Base-by-base conservation (phyloP, 352 stramenopile genomes). In the Pythium dissimile region DNA sequence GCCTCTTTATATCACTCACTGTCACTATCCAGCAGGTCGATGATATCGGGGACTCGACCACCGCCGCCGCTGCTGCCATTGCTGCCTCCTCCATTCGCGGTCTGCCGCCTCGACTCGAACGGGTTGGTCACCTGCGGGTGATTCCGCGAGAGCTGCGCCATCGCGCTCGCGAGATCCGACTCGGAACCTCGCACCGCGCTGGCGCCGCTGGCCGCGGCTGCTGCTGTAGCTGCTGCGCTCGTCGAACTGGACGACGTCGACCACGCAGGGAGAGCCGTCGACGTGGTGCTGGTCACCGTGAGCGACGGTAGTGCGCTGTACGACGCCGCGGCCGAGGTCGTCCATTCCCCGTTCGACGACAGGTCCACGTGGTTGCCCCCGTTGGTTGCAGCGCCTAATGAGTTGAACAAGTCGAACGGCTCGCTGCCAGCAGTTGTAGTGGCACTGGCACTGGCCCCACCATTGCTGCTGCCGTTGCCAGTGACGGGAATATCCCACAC, bases 1-100 rank as follows among this genome's bases (percentile, higher is more conserved):
- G 21, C 34, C 44, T 50, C 50, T 42, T 58, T 30, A 39, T 15
- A 46, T 84, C 66, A 83, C 47, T 87, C 81, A 59, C 81, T 91
- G 59, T 91, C 81, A 45, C 80, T 92, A 65, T 92, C 82, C 66
- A 92, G 31, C 48, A 92, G 71, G 56, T 70, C 86, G 54, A 92
- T 92, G 28, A 92, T 83, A 50, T 89, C 80, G 56, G 83, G 69
- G 15, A 71, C 52, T 27, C 67, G 72, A 12, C 44, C 24, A 5
- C 44, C 54, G 21, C 51, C 39, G 2, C 51, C 51, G 32, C 51
- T 21, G 31, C 39, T 31, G 1, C 42, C 16, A 26, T 30, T 16
- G 31, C 18, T 12, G 12, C 7, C 39, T 12, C 18, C 65, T 23
- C 60, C 41, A 32, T 39, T n/a, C 44, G 62, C 50, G 30, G 50